Percentiles rank a stretch among this genome's conserved stretches.
Evolutionary conservation across 495 filamentous ascomycete genomes (phyloP).

Genomic region (Melanomma pulvis-pyrius): DNA sequence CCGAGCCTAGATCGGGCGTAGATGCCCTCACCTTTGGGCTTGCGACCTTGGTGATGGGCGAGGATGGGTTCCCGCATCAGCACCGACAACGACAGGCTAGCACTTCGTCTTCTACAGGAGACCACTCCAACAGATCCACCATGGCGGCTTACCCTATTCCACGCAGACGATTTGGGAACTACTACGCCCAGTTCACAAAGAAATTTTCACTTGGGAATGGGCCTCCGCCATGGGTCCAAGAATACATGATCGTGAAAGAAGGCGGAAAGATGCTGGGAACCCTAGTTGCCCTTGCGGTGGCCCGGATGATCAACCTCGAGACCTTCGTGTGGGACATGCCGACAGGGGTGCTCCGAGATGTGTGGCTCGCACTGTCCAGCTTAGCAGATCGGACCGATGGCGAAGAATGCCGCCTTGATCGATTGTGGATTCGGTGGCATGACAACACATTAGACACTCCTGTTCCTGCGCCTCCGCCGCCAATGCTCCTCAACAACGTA

Average conservation of each 20-base stretch:
- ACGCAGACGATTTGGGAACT: constrained; percentile 63
- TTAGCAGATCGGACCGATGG: constrained; percentile 64
- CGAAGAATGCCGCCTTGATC: constrained; percentile 69
- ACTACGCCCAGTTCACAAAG: constrained; percentile 81
- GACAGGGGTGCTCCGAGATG: constrained; percentile 82
- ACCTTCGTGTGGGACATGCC: constrained; percentile 97
- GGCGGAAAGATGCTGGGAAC: constrained; percentile 93
- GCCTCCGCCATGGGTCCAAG: constrained; percentile 76
- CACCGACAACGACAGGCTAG: constrained; percentile 32
- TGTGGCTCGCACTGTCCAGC: constrained; percentile 82
- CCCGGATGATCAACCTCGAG: constrained; percentile 86
- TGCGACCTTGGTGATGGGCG: constrained; percentile 79
- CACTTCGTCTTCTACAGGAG: not conserved
- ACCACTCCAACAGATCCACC: constrained; percentile 1
- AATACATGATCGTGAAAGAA: constrained; percentile 87
- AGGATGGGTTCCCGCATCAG: constrained; percentile 63
- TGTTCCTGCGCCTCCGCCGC: constrained; percentile 40
- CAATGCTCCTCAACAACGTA: constrained; percentile 43
- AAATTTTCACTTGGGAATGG: constrained; percentile 93
- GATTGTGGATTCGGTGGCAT: constrained; percentile 89
- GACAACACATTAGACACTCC: constrained; percentile 61
- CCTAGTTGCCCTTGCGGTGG: constrained; percentile 80
- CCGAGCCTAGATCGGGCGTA: constrained; percentile 72
- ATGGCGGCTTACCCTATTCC: constrained; percentile 32
- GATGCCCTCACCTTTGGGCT: constrained; percentile 92